A percentile compares a stretch with the other conserved stretches of the same genome.
phyloP scores from a whole-genome alignment of 2,329 filamentous ascomycete species.

The Corinectria fuckeliana region DNA sequence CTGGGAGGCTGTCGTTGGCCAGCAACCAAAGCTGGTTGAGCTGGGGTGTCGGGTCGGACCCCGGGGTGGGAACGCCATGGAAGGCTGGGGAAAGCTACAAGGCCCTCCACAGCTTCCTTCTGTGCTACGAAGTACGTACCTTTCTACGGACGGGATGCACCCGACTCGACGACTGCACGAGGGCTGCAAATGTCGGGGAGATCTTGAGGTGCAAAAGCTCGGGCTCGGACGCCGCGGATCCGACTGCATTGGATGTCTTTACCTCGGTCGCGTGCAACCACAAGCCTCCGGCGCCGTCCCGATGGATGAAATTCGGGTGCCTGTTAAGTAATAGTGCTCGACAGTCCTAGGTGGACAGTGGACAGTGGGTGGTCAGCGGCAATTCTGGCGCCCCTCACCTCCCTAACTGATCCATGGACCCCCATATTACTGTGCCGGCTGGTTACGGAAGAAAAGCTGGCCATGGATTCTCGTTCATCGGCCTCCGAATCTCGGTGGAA shows the following conservation, averaged over 20 bases:
- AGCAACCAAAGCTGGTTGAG: constrained; percentile 19
- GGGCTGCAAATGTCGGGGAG: constrained; percentile 9
- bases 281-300: neutral
- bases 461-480: constrained; percentile 5
- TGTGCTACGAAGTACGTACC: too few relatives aligned
- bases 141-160: too few relatives aligned
- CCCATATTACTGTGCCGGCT: constrained; percentile 30
- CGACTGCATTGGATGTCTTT: neutral
- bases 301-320: neutral
- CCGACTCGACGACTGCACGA: too few relatives aligned
- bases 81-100: constrained; percentile 8
- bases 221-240: constrained; percentile 30
- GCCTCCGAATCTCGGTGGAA: constrained; percentile 33
- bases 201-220: constrained; percentile 1
- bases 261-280: neutral
- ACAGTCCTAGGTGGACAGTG: neutral
- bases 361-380: constrained; percentile 33
- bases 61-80: constrained; percentile 7
- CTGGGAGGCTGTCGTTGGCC: constrained; percentile 7
- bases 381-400: constrained; percentile 27
- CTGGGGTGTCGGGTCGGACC: constrained; percentile 11
- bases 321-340: constrained; percentile 7
- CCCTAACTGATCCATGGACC: constrained; percentile 24
- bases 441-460: constrained; percentile 28
- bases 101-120: constrained; percentile 5